Percentiles rank a stretch among this genome's conserved stretches.
Evolutionary conservation across 495 filamentous ascomycete species (phyloP).

Genomic region (Endocarpon pusillum): DNA sequence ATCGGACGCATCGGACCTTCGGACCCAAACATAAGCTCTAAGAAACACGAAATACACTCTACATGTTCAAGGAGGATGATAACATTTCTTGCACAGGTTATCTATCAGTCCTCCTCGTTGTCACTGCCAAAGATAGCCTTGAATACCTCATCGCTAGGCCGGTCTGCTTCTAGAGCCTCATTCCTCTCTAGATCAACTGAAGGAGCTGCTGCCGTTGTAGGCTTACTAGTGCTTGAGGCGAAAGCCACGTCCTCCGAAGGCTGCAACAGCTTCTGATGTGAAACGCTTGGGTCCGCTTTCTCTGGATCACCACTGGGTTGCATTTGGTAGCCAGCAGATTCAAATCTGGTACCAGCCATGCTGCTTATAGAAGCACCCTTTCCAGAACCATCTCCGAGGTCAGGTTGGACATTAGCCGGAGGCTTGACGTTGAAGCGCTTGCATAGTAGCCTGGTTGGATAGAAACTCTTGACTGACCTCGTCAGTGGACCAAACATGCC

Average conservation of each 20-base stretch:
- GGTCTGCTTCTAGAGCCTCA: constrained; percentile 67
- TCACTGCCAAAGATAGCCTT: constrained; percentile 85
- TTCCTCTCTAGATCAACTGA: constrained; percentile 62
- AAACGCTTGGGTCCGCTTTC: constrained; percentile 23
- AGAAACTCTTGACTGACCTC: constrained; percentile 50
- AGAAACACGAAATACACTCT: no score
- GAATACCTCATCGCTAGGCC: constrained; percentile 79
- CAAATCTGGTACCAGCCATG: constrained; percentile 16
- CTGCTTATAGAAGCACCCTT: constrained; percentile 9
- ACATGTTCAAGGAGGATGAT: not conserved
- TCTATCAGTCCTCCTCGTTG: constrained; percentile 52
- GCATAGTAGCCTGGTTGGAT: constrained; percentile 69
- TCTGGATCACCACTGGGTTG: constrained; percentile 15
- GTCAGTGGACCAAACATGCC: constrained; percentile 92
- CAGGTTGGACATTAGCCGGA: constrained; percentile 50
- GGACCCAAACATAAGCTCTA: no score
- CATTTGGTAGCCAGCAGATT: constrained; percentile 22
- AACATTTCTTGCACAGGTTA: constrained; percentile 1
- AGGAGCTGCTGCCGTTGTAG: constrained; percentile 7
- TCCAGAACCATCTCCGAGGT: constrained; percentile 25
- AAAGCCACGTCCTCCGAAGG: constrained; percentile 10
- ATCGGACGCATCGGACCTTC: no score
- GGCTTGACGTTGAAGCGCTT: constrained; percentile 81
- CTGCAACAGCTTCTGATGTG: constrained; percentile 22
- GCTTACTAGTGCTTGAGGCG: constrained; percentile 5